Evolutionary conservation across 1,139 yeast species (phyloP).

Genomic region (Pichia sp.): DNA sequence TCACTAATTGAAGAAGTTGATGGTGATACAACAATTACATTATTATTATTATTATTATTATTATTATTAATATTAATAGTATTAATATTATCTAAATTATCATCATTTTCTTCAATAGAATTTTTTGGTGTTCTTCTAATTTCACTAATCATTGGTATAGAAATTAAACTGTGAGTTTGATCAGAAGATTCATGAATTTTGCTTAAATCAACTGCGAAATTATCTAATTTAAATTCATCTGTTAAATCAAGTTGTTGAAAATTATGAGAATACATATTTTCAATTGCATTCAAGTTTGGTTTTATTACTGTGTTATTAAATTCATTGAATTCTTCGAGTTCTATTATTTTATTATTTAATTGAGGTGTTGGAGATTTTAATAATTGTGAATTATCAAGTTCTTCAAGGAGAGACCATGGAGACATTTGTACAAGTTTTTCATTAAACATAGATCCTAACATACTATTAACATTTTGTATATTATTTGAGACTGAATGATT

Average conservation of each 20-base stretch:
- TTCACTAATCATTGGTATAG: too few relatives aligned
- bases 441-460: conserved; percentile 11
- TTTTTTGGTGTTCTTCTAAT: too few relatives aligned
- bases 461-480: conserved; percentile 14
- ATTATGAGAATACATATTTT: too few relatives aligned
- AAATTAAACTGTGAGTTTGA: too few relatives aligned
- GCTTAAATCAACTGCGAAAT: conserved; percentile 23
- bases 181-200: too few relatives aligned
- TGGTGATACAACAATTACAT: not conserved
- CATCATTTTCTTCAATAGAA: too few relatives aligned
- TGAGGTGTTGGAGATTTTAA: not conserved
- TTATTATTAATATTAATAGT: not conserved
- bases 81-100: not conserved
- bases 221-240: conserved; percentile 16
- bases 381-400: conserved; percentile 7
- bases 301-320: not conserved
- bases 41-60: not conserved
- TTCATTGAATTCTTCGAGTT: not conserved
- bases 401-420: conserved; percentile 17
- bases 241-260: not conserved
- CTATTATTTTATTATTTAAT: not conserved
- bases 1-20: conserved; percentile 16
- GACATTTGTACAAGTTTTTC: conserved; percentile 10
- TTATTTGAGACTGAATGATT: conserved; percentile 2
- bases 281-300: too few relatives aligned